Conservation (phyloP, 306 rosid genomes). For the Trifolium pratense region DNA sequence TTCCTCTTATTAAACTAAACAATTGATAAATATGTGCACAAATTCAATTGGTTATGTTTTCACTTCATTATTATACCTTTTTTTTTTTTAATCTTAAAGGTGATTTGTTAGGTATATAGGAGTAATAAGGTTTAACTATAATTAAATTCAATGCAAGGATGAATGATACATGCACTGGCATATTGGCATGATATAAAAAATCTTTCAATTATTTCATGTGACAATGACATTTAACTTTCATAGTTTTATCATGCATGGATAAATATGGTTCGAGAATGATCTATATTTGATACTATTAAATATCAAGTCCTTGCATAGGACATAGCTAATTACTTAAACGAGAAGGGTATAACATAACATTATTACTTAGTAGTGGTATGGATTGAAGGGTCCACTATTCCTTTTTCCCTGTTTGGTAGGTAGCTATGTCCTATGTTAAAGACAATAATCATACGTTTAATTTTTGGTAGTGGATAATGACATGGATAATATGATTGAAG, state of each 20-base stretch:
- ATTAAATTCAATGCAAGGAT: neutral
- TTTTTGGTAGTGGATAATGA: neutral
- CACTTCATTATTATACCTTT: slow-evolving; percentile 4
- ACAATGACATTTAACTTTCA: neutral
- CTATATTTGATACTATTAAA: neutral
- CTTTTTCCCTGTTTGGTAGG: slow-evolving; percentile 14
- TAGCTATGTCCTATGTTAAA: neutral
- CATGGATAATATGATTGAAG: neutral
- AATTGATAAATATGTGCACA: slow-evolving; percentile 1
- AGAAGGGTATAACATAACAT: slow-evolving; percentile 8
- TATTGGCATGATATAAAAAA: neutral
- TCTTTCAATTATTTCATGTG: slow-evolving; percentile 6
- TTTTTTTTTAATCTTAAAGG: neutral
- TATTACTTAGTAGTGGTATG: neutral
- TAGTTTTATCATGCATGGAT: slow-evolving; percentile 17
- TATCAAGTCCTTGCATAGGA: neutral
- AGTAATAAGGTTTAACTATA: neutral
- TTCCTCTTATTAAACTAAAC: neutral
- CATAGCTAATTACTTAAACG: neutral
- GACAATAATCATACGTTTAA: neutral
- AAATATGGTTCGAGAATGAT: slow-evolving; percentile 33
- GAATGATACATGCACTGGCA: neutral
- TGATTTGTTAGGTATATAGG: neutral
- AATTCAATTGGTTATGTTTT: slow-evolving; percentile 8
- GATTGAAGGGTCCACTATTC: neutral